Base-by-base conservation (phyloP, 495 filamentous ascomycete species). In the Pseudoneurospora amorphoporcata region DNA sequence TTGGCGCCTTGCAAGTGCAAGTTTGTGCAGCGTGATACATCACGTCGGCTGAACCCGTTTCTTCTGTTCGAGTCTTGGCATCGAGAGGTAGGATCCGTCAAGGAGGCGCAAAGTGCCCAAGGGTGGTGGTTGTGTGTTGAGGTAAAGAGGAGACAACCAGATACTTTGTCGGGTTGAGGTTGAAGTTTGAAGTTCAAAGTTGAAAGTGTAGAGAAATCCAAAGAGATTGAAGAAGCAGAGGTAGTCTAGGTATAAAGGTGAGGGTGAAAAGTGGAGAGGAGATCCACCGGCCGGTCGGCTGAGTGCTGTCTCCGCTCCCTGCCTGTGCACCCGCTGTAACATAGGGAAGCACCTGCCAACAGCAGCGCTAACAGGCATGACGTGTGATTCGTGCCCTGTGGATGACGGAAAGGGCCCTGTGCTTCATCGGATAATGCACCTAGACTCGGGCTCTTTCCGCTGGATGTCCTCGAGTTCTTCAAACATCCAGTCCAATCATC, bases 391-490 rank as follows among this genome's bases (percentile, higher is more conserved):
- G 23, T 29, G 47, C 29, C 14, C 53, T 37, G 17, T 8, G 6
- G 53, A 35, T 17, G 53, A 65, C 53, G 53, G 53, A 65, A 65
- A 65, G 29, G 53, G 53, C 14, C 53, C 29, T 65, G 29, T 16
- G 37, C 9, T 29, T 70, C 73, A 53, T 79, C 77, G 77, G 77
- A 76, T 79, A 77, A 74, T 74, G 77, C 77, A 79, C 77, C 77
- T 76, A 75, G 43, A 68, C 32, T 39, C 35, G 53, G 14, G 53
- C 23, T 58, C 10, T 61, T 61, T 61, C 29, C 53, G 5, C 53
- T 35, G 53, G 29, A 32, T 61, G 53, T 61, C 29, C 53, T 61
- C 53, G 53, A 61, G 23, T 35, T 35, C 53, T 35, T 32, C 29
- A 35, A 8, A 37, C 53, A 65, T 5, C 53, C 53, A 65, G 53